phyloP scores from a whole-genome alignment of 768 basidiomycete genomes.

The Collybia mongolica region DNA sequence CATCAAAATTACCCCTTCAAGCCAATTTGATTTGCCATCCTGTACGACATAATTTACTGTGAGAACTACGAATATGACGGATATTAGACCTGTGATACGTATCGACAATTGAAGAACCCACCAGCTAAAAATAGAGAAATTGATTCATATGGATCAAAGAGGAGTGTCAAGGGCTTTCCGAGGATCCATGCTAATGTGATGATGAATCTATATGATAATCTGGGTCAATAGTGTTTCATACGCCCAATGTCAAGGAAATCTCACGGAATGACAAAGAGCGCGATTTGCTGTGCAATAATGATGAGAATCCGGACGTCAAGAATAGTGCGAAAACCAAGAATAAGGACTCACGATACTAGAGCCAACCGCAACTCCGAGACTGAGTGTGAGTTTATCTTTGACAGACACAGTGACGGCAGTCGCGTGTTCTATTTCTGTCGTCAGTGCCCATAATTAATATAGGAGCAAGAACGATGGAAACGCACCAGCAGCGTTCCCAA shows the following conservation, averaged over 20 bases:
- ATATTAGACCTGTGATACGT: not conserved
- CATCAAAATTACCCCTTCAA: constrained; percentile 78
- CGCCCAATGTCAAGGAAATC: constrained; percentile 6
- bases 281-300: constrained; percentile 55
- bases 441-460: constrained; percentile 7
- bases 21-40: constrained; percentile 89
- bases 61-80: constrained; percentile 44
- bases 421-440: constrained; percentile 60
- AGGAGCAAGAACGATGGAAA: constrained; percentile 1
- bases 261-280: constrained; percentile 47
- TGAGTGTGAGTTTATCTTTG: constrained; percentile 87
- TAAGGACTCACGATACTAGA: constrained; percentile 66
- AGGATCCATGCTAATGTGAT: constrained; percentile 81
- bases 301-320: constrained; percentile 4
- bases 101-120: constrained; percentile 13
- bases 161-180: constrained; percentile 72
- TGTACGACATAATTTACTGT: constrained; percentile 84
- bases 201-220: constrained; percentile 49
- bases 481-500: constrained; percentile 80
- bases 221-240: not conserved
- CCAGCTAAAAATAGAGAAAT: constrained; percentile 55
- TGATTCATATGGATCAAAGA: constrained; percentile 89
- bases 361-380: constrained; percentile 85
- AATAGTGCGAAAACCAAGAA: not conserved
- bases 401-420: constrained; percentile 92